These are phyloP conservation scores for Osmanthus fragrans DNA, from an alignment of 257 asterid species.

Conservation along the genomic window DNA sequence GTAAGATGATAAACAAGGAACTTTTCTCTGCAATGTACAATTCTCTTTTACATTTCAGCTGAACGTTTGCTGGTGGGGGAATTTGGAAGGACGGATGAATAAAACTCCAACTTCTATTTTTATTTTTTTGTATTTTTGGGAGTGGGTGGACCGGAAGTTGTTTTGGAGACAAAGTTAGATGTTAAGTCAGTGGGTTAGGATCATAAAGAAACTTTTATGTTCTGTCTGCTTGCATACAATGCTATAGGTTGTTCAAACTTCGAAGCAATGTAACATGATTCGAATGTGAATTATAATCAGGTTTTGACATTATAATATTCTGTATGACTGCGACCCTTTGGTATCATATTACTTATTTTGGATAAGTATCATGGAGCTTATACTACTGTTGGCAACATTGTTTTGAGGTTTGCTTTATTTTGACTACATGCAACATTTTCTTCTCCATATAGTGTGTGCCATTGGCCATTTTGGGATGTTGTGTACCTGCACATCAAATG, in stretches of 20 bases:
- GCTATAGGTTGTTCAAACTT: background rate
- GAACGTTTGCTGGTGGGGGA: background rate
- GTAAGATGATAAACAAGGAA: constrained; percentile 43
- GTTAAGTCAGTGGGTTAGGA: background rate
- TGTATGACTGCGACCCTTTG: background rate
- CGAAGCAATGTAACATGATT: background rate
- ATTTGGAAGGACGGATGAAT: background rate
- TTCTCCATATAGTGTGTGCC: background rate
- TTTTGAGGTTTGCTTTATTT: background rate
- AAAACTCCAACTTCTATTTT: background rate
- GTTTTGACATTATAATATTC: background rate
- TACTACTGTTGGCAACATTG: background rate
- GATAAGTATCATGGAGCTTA: background rate
- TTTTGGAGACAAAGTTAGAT: background rate
- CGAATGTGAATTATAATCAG: background rate
- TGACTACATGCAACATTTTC: background rate
- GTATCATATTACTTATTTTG: background rate
- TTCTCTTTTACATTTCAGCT: background rate
- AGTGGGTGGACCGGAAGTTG: background rate
- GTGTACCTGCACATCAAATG: background rate
- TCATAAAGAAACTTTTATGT: background rate
- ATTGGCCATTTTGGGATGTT: background rate
- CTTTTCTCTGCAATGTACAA: background rate
- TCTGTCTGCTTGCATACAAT: background rate
- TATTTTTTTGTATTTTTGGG: background rate